phyloP scores from a whole-genome alignment of 139 green algal species.

The Yamagishiella unicocca region DNA sequence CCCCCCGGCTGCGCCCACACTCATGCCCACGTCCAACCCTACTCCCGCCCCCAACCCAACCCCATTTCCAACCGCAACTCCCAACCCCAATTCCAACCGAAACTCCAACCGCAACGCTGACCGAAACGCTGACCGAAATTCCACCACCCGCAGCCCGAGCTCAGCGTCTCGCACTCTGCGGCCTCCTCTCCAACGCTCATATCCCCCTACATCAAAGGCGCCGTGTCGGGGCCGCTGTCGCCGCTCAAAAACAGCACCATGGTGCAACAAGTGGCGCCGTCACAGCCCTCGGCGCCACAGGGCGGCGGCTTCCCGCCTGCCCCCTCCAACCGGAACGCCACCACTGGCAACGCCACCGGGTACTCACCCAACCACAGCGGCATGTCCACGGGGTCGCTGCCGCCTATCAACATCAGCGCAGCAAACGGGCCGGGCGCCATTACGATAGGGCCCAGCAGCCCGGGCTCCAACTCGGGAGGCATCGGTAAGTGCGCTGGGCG shows the following conservation, averaged over 20 bases:
- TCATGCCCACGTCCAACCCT: too few relatives aligned
- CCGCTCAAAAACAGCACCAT: slow-evolving; percentile 23
- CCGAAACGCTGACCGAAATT: too few relatives aligned
- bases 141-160: slow-evolving; percentile 37
- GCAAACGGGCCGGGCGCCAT: too few relatives aligned
- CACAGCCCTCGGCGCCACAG: background rate
- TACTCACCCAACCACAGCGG: background rate
- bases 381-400: background rate
- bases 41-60: too few relatives aligned
- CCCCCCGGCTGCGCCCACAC: background rate
- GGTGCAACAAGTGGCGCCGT: background rate
- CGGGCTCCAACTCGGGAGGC: background rate
- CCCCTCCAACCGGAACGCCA: background rate
- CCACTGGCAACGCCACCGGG: background rate
- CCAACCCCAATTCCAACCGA: too few relatives aligned
- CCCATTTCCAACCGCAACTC: too few relatives aligned
- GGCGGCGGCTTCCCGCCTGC: slow-evolving; percentile 8
- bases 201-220: slow-evolving; percentile 25
- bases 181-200: slow-evolving; percentile 34
- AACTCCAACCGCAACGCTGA: too few relatives aligned
- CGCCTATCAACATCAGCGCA: background rate
- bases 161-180: slow-evolving; percentile 35
- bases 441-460: background rate
- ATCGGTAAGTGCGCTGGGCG: background rate
- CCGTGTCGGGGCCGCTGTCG: background rate